These are phyloP conservation scores for Globisporangium ultimum DNA, from an alignment of 352 stramenopile genomes.

Conservation along the genomic window DNA sequence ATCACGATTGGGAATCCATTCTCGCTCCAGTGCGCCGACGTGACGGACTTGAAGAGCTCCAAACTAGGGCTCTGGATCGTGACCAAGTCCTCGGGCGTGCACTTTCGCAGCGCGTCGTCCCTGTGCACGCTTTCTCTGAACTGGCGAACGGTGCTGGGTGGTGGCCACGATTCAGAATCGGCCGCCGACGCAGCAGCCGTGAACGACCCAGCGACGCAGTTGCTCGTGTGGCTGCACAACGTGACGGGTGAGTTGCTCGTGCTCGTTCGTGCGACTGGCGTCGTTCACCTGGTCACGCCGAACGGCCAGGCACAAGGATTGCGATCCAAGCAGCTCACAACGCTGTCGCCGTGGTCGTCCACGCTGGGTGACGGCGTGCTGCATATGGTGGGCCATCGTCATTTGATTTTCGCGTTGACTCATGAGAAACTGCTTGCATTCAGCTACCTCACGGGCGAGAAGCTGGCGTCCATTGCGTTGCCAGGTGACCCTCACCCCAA, in stretches of 20 bases:
- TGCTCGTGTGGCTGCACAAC: conserved; percentile 52
- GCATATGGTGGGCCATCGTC: conserved; percentile 35
- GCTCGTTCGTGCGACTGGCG: conserved; percentile 26
- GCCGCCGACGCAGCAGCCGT: conserved; percentile 5
- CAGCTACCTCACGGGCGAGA: conserved; percentile 48
- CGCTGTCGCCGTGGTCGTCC: conserved; percentile 20
- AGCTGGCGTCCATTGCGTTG: conserved; percentile 33
- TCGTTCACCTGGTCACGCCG: conserved; percentile 41
- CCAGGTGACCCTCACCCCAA: conserved; percentile 9
- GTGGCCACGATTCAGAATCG: not conserved
- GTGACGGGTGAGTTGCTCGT: conserved; percentile 78
- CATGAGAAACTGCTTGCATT: conserved; percentile 32
- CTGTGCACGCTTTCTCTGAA: conserved; percentile 32
- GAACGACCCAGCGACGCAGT: not conserved
- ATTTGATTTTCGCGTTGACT: conserved; percentile 31
- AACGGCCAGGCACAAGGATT: conserved; percentile 10
- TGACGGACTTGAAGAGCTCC: conserved; percentile 46
- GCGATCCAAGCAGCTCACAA: conserved; percentile 19
- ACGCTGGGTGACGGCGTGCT: conserved; percentile 10
- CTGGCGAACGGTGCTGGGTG: conserved; percentile 26
- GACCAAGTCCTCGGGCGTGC: conserved; percentile 41
- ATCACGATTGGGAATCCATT: conserved; percentile 71
- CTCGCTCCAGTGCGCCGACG: conserved; percentile 26
- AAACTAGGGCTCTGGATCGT: conserved; percentile 73
- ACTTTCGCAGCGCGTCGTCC: conserved; percentile 53